A percentile compares a stretch with the other conserved stretches of the same genome.
Evolutionary conservation across 164 flowering plant genomes (phyloP).

Genomic region (Stephania cephalantha): DNA sequence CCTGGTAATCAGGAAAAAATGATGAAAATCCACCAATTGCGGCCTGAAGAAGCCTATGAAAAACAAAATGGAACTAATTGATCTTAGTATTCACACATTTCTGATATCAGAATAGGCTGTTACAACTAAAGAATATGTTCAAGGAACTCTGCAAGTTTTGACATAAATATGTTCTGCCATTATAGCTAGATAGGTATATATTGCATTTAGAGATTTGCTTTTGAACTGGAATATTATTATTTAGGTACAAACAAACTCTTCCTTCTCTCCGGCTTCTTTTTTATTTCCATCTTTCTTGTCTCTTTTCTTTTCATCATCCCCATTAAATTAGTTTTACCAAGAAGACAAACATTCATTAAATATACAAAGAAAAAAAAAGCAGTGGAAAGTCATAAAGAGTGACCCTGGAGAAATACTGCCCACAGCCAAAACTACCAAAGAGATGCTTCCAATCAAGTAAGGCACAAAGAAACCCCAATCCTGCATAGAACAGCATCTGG

Average conservation of each 20-base stretch:
- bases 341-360: not conserved
- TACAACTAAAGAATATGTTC: not conserved
- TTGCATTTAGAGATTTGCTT: too few species aligned
- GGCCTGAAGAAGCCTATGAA: constrained; percentile 91
- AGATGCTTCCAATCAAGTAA: constrained; percentile 88
- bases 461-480: constrained; percentile 99
- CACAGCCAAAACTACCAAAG: constrained; percentile 79
- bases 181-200: too few species aligned
- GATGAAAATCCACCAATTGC: constrained; percentile 79
- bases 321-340: not conserved
- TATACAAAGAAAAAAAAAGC: not conserved
- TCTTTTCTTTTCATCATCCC: too few species aligned
- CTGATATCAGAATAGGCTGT: not conserved
- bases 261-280: too few species aligned
- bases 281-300: too few species aligned
- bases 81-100: not conserved
- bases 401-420: constrained; percentile 96
- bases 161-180: too few species aligned
- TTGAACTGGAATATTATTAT: too few species aligned
- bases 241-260: too few species aligned
- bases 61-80: constrained; percentile 4
- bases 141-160: not conserved
- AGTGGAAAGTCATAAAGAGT: constrained; percentile 8
- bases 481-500: constrained; percentile 28
- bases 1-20: constrained; percentile 86